Percentiles rank a stretch among this genome's conserved stretches.
phyloP scores from a whole-genome alignment of 345 rosid genomes.

The Populus tremula region DNA sequence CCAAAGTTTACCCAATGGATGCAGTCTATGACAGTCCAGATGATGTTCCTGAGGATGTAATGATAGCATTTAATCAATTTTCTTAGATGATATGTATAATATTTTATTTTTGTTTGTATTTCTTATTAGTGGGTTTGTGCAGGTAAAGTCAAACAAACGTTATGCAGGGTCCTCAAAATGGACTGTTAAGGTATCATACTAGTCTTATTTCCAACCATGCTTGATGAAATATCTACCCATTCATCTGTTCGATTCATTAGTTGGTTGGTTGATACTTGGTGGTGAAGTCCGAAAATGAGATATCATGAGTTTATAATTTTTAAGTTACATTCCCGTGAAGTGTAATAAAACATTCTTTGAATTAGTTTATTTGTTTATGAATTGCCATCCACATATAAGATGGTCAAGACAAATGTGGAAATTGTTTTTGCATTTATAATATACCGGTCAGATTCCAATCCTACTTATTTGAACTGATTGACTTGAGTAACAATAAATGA shows the following conservation, averaged over 20 bases:
- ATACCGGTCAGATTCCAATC: background rate
- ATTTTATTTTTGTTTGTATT: background rate
- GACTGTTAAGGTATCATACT: slow-evolving; percentile 71
- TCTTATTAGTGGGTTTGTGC: slow-evolving; percentile 25
- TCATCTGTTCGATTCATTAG: background rate
- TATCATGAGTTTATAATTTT: background rate
- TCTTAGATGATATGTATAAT: background rate
- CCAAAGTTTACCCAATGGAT: slow-evolving; percentile 84
- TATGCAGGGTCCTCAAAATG: slow-evolving; percentile 82
- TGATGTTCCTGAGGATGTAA: slow-evolving; percentile 88
- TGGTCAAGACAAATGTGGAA: background rate
- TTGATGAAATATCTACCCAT: background rate
- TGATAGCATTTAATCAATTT: background rate
- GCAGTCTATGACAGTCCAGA: slow-evolving; percentile 75
- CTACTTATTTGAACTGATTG: background rate
- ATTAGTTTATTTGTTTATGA: background rate
- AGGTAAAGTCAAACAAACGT: slow-evolving; percentile 77
- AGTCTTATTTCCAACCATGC: background rate
- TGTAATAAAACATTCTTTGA: background rate
- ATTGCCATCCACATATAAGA: background rate
- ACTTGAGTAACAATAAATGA: background rate
- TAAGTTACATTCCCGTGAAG: background rate
- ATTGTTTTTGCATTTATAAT: background rate
- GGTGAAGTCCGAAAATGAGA: background rate
- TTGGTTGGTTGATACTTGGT: background rate